phyloP scores from a whole-genome alignment of 2,329 filamentous ascomycete species.

The Chaetomium sp. region DNA sequence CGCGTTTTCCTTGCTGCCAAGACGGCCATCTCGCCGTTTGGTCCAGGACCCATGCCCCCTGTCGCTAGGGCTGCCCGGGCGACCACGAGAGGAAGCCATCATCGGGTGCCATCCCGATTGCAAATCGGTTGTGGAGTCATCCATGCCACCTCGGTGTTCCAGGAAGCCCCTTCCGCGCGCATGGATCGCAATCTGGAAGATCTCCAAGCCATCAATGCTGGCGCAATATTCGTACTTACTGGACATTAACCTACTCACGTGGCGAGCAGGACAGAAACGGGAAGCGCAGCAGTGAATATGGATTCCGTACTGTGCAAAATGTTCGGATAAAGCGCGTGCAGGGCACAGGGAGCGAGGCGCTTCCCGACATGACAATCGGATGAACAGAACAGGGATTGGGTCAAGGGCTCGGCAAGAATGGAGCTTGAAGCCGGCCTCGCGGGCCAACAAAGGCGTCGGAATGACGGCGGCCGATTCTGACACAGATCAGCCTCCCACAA shows the following conservation, averaged over 20 bases:
- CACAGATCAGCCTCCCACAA: slow-evolving; percentile 7
- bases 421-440: background rate
- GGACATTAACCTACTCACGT: background rate
- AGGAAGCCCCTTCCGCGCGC: slow-evolving; percentile 17
- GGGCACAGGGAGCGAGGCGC: slow-evolving; percentile 3
- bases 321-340: slow-evolving; percentile 9
- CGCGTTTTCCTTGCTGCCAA: background rate
- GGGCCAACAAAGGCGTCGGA: slow-evolving; percentile 15
- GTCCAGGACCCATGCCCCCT: slow-evolving; percentile 3
- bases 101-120: slow-evolving; percentile 7
- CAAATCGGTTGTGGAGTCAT: slow-evolving; percentile 22
- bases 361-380: slow-evolving; percentile 7
- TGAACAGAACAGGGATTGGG: slow-evolving; percentile 11
- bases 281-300: background rate
- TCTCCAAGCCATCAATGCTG: slow-evolving; percentile 17
- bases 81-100: background rate
- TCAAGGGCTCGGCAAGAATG: background rate
- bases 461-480: slow-evolving; percentile 20
- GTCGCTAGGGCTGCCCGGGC: slow-evolving; percentile 11
- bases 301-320: background rate
- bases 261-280: background rate
- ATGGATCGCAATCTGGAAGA: slow-evolving; percentile 20
- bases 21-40: slow-evolving; percentile 8
- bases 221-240: background rate
- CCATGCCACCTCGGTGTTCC: slow-evolving; percentile 11